Evolutionary conservation across 768 basidiomycete genomes (phyloP), one percentile per base, ranked within the genome.

Genomic region (Favolaschia claudopus): DNA sequence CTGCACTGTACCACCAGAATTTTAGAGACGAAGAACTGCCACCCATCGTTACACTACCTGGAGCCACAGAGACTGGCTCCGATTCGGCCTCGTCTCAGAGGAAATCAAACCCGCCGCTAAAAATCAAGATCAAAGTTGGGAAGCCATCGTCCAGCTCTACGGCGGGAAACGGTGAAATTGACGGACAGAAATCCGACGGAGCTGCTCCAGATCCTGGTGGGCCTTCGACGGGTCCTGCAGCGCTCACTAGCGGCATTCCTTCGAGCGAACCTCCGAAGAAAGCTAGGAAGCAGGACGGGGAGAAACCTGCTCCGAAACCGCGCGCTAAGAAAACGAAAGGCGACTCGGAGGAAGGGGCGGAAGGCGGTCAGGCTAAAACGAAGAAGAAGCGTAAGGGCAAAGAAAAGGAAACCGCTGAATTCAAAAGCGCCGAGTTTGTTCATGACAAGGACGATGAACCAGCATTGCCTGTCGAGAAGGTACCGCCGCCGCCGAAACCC

Each of bases 381-480:
- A 71, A 66, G 59, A 66, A 65, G 36, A 73, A 72, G 48, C 56
- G 57, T 20, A 79, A 76, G 58, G 70, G 61, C 38, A 75, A 77
- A 45, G 72, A 60, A 24, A 69, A 69, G 33, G 68, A 70, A 51
- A 70, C 71, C 57, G 72, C 76, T 46, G 68, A 62, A 7, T 79
- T 76, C 73, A 79, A 78, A 62, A 82, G 80, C 62, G 68, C 72
- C n/a, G 81, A 81, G 62, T 77, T 78, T 32, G 68, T 67, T 19
- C 67, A 71, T 19, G 66, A 76, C 9, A 74, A 78, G 42, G 71
- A 73, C 28, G 58, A 60, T 39, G 51, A 55, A 7, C 45, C 20
- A 22, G 4, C 38, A 12, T 7, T 44, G 19, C 53, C 38, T 27
- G 13, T 39, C 20, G 31, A 47, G 4, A 40, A 33, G 10, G 32